phyloP scores from a whole-genome alignment of 768 basidiomycete species.

The Mycena rebaudengoi region DNA sequence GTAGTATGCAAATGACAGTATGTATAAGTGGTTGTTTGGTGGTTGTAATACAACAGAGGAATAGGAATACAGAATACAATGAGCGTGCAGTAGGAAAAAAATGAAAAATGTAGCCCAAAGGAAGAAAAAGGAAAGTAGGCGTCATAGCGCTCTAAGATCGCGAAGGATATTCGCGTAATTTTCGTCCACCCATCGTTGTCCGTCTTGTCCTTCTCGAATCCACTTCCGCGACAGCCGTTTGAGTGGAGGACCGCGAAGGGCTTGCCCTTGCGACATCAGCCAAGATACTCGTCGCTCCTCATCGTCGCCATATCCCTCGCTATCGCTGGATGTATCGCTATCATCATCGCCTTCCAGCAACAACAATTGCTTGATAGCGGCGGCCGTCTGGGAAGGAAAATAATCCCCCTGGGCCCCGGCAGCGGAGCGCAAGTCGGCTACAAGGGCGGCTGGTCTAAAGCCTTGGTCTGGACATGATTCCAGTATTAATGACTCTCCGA shows the following conservation, averaged over 20 bases:
- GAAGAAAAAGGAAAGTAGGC: no score
- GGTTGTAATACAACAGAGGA: no score
- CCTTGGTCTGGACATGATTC: slow-evolving; percentile 25
- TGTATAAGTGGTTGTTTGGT: no score
- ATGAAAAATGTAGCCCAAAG: no score
- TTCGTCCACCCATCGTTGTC: slow-evolving; percentile 70
- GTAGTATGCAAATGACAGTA: no score
- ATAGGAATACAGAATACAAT: no score
- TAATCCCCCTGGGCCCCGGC: background rate
- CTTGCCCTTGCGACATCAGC: slow-evolving; percentile 22
- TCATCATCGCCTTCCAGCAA: slow-evolving; percentile 18
- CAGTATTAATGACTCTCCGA: slow-evolving; percentile 39
- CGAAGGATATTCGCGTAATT: slow-evolving; percentile 72
- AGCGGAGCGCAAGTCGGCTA: no score
- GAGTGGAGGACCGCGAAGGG: slow-evolving; percentile 9
- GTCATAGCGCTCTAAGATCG: slow-evolving; percentile 43
- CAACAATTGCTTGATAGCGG: slow-evolving; percentile 19
- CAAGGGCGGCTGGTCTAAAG: background rate
- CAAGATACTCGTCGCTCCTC: slow-evolving; percentile 23
- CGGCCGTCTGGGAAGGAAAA: slow-evolving; percentile 10
- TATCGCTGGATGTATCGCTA: slow-evolving; percentile 22
- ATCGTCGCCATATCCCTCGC: slow-evolving; percentile 27
- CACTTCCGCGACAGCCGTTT: slow-evolving; percentile 44
- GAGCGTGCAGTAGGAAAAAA: no score
- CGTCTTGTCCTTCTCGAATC: slow-evolving; percentile 50